These are phyloP conservation scores for Straminergon stramineum DNA, from an alignment of 225 moss, liverwort and hornwort genomes.

Conservation along the genomic window DNA sequence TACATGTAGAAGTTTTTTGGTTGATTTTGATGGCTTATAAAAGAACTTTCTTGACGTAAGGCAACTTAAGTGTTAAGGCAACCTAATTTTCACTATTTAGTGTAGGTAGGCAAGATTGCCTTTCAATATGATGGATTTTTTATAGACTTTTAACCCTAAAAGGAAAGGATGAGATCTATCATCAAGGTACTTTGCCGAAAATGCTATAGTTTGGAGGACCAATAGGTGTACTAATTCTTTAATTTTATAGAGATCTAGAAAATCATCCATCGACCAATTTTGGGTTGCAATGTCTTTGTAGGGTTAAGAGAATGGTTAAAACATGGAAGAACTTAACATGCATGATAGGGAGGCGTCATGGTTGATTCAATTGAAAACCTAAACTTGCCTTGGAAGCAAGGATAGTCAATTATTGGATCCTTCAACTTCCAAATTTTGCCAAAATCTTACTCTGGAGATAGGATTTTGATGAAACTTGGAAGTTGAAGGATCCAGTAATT, in stretches of 20 bases:
- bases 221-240: neutral
- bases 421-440: neutral
- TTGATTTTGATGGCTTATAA: too few species aligned
- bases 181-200: neutral
- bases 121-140: neutral
- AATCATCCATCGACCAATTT: accelerated
- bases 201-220: neutral
- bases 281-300: accelerated
- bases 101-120: too few species aligned
- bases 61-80: too few species aligned
- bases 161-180: neutral
- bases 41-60: too few species aligned
- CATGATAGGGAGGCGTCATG: neutral
- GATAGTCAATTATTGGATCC: accelerated
- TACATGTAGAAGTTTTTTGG: too few species aligned
- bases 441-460: too few species aligned
- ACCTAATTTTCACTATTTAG: too few species aligned
- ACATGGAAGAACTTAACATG: too few species aligned
- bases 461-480: too few species aligned
- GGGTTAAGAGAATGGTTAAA: neutral
- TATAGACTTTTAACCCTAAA: neutral
- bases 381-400: neutral
- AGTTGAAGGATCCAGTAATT: too few species aligned
- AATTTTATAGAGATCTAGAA: neutral
- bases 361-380: neutral